Evolutionary conservation across 768 basidiomycete species (phyloP).

Genomic region (Rhizopogon vulgaris): DNA sequence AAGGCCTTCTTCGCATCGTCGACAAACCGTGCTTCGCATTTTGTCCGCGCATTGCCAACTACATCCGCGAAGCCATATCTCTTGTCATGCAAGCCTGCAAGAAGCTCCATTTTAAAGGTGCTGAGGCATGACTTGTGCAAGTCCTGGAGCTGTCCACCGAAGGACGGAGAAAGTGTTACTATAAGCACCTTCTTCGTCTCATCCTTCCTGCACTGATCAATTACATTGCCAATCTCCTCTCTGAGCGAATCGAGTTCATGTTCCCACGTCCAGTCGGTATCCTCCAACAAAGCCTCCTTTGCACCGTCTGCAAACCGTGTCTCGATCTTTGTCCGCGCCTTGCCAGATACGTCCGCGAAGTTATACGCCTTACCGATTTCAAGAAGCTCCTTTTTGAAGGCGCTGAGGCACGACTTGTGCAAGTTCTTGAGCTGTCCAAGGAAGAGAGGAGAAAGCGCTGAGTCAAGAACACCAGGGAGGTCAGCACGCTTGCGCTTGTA

Average conservation of each 20-base stretch:
- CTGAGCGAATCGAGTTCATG: slow-evolving; percentile 70
- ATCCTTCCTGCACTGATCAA: slow-evolving; percentile 87
- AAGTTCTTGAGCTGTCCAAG: slow-evolving; percentile 95
- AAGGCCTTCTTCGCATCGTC: slow-evolving; percentile 65
- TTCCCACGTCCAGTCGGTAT: slow-evolving; percentile 78
- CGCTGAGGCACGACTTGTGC: slow-evolving; percentile 71
- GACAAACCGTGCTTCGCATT: slow-evolving; percentile 64
- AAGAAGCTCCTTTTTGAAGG: slow-evolving; percentile 75
- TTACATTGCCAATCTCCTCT: slow-evolving; percentile 78
- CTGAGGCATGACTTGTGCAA: slow-evolving; percentile 78
- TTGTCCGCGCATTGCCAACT: slow-evolving; percentile 54
- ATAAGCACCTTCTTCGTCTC: slow-evolving; percentile 98
- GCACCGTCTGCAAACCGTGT: slow-evolving; percentile 62
- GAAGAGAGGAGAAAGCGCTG: slow-evolving; percentile 80
- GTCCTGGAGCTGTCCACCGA: slow-evolving; percentile 94
- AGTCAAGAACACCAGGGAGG: slow-evolving; percentile 66
- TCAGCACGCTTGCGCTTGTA: slow-evolving; percentile 89
- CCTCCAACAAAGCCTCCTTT: slow-evolving; percentile 61
- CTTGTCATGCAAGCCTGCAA: slow-evolving; percentile 66
- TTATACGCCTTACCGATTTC: slow-evolving; percentile 79
- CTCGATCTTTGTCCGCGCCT: slow-evolving; percentile 59
- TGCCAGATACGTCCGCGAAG: slow-evolving; percentile 75
- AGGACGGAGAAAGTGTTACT: slow-evolving; percentile 72
- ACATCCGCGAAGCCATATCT: slow-evolving; percentile 88
- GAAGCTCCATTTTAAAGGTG: slow-evolving; percentile 72